Evolutionary conservation across 2,329 filamentous ascomycete species (phyloP), one percentile per base, ranked within the genome.

Genomic region (Sphaerulina vaccinii): DNA sequence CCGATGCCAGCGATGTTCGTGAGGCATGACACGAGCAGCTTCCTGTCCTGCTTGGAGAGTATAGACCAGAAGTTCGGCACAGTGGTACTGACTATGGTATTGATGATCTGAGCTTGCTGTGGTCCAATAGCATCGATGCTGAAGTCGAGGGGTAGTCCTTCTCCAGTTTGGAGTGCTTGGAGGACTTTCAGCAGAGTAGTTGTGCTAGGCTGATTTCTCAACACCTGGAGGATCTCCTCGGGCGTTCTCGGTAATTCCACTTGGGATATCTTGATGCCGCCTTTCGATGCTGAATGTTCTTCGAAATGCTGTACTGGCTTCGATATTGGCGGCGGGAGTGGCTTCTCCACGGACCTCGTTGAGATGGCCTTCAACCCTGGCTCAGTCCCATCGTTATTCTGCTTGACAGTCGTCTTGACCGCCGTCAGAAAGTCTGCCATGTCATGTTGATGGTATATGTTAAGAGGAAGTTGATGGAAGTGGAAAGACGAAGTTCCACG

Each of bases 11-110:
- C 79, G 13, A 93, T 75, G 64, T 84, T 96, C 51, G 78, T 79
- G 4, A 99, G 72, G 63, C 84, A 88, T 53, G 71, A 68, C 1
- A 88, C 61, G 13, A 97, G 71, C 2, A 80, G 68, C 35, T 71
- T 68, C 1, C 75, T 60, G 33, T 79, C 78, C 8, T 55, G 51
- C 19, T 50, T 35, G 15, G 65, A 54, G n/a, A 92, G 65, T 7
- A 82, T 63, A 2, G 76, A 66, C 92, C 93, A 97, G 70, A 92
- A 95, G 65, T 91, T 88, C 1, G 88, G 87, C 6, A 90, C 75
- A 21, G 87, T 90, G 24, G 84, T 81, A 13, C 80, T 84, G 52
- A 95, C 83, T 29, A 99, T 73, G 2, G 82, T 73, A 64, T 90
- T 85, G 46, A 92, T 76, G 24, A 96, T 81, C 61, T 90, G 87